Conservation (phyloP, 306 rosid species). For the Rubus idaeus region DNA sequence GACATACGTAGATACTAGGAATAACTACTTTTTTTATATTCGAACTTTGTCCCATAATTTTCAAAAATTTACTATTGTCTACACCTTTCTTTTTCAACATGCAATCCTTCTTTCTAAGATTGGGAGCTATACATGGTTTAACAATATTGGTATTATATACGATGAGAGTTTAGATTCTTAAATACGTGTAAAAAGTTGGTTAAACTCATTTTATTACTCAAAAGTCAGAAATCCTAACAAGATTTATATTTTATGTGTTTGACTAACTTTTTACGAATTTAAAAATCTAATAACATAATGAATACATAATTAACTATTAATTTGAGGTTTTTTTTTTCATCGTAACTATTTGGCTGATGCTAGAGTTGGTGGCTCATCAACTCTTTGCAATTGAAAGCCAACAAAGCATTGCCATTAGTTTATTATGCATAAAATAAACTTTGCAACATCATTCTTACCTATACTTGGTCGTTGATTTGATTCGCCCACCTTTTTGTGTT, state of each 20-base stretch:
- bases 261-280: neutral
- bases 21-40: neutral
- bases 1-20: neutral
- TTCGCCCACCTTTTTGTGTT: neutral
- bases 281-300: neutral
- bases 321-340: neutral
- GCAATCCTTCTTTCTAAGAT: neutral
- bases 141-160: neutral
- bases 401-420: neutral
- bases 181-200: no score
- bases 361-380: neutral
- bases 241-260: neutral
- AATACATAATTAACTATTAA: neutral
- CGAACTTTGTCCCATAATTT: accelerated
- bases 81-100: neutral
- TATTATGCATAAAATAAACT: neutral
- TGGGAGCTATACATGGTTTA: neutral
- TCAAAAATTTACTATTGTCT: no score
- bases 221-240: neutral
- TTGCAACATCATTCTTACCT: neutral
- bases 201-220: neutral
- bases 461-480: neutral
- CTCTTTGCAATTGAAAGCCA: neutral
- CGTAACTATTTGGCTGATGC: neutral
- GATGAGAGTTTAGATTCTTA: no score